Evolutionary conservation across 2,329 filamentous ascomycete genomes (phyloP), one percentile per base, ranked within the genome.

Genomic region (Xylariaceae sp.): DNA sequence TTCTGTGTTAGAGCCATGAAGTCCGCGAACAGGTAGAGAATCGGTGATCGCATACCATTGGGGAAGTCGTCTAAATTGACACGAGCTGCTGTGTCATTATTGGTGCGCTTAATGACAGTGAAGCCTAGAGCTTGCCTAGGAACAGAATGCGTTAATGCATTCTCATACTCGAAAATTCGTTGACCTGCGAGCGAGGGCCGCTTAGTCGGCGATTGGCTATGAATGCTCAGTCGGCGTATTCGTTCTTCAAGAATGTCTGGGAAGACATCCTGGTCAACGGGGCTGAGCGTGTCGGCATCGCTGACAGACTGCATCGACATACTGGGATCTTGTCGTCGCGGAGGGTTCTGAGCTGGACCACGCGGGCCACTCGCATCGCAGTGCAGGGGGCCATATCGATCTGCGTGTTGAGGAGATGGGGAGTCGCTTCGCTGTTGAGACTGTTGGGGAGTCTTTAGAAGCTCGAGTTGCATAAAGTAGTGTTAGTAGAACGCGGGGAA

Each of bases 391-490:
- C 83, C 83, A 86, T 85, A 70, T 77, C 85, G 80, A 71, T 72
- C 69, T 62, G 71, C 56, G 62, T 61, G 53, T 47, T 69, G 58
- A 40, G 70, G 55, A 55, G 65, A 63, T 54, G 67, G 62, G 58
- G 72, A 60, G 63, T 65, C 67, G 70, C 63, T 71, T 62, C 51
- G 61, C 19, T 51, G 54, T 56, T 64, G 65, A 60, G 57, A 56
- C 51, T 64, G 56, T 47, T 60, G 58, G 56, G 60, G 62, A 62
- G 70, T 65, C 59, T 72, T 72, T 62, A 66, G 69, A 66, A 74
- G 74, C 76, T 78, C 79, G 79, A 74, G 76, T 76, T 84, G 83
- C 83, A 86, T 86, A 83, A 79, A 85, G 81, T 71, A 76, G 70
- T 69, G 70, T 70, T 67, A 62, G 65, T 61, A 64, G 66, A 64